A percentile compares a stretch with the other conserved stretches of the same genome.
These are phyloP conservation scores for Corynascus novoguineensis DNA, from an alignment of 495 filamentous ascomycete species.

Conservation along the genomic window DNA sequence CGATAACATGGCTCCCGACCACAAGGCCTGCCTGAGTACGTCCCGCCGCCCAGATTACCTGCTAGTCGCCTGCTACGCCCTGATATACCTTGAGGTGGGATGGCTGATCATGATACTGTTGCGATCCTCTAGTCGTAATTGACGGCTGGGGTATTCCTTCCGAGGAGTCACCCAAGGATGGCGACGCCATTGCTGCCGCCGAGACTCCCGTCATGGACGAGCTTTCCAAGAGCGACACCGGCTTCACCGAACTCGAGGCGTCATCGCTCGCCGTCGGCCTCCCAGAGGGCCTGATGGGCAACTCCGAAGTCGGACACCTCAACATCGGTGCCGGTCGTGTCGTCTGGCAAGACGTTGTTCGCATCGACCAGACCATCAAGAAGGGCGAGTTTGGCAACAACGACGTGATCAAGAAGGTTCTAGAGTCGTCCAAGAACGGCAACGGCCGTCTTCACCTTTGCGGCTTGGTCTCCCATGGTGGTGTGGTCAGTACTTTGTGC, in stretches of 20 bases:
- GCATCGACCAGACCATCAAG: conserved; percentile 94
- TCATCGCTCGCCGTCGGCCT: conserved; percentile 93
- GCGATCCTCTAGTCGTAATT: conserved; percentile 70
- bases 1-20: conserved; percentile 70
- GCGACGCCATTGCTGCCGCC: conserved; percentile 90
- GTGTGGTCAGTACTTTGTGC: conserved; percentile 57
- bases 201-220: conserved; percentile 67
- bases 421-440: conserved; percentile 75
- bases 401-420: conserved; percentile 67
- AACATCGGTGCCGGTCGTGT: conserved; percentile 98
- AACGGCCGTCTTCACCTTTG: conserved; percentile 89
- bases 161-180: conserved; percentile 68
- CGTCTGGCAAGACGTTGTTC: conserved; percentile 98
- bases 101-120: conserved; percentile 50
- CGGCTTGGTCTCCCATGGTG: conserved; percentile 87
- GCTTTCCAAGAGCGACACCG: conserved; percentile 35
- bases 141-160: conserved; percentile 94
- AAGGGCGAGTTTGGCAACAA: conserved; percentile 75
- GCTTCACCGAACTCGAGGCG: conserved; percentile 74
- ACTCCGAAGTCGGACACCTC: conserved; percentile 95
- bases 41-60: conserved; percentile 42
- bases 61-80: conserved; percentile 39
- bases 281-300: conserved; percentile 96
- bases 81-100: conserved; percentile 47
- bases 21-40: conserved; percentile 91